A percentile compares a stretch with the other conserved stretches of the same genome.
Conservation (phyloP, 2,329 filamentous ascomycete species). For the Trichophyton mentagrophytes region DNA sequence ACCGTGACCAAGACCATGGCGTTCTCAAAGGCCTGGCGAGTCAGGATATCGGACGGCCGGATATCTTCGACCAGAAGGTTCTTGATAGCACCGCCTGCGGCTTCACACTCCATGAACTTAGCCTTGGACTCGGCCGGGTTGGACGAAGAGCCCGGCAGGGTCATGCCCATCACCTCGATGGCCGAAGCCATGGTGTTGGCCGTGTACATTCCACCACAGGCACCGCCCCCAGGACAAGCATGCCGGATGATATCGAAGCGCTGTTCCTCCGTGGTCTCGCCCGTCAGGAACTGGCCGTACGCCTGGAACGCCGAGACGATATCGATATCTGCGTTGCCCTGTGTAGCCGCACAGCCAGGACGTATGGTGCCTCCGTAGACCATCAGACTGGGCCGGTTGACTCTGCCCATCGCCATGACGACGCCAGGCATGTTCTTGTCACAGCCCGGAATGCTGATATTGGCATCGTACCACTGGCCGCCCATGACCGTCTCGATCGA, state of each 20-base stretch:
- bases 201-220: slow-evolving; percentile 78
- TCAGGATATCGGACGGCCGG: slow-evolving; percentile 63
- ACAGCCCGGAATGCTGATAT: slow-evolving; percentile 91
- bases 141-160: slow-evolving; percentile 69
- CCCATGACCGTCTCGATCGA: slow-evolving; percentile 98
- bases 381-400: slow-evolving; percentile 93
- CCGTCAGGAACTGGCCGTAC: slow-evolving; percentile 87
- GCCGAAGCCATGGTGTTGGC: slow-evolving; percentile 66
- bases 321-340: slow-evolving; percentile 65
- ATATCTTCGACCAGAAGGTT: slow-evolving; percentile 65
- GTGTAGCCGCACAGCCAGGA: slow-evolving; percentile 68
- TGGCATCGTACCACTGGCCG: slow-evolving; percentile 96
- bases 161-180: slow-evolving; percentile 62
- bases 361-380: slow-evolving; percentile 93
- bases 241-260: slow-evolving; percentile 90
- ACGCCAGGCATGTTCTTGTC: slow-evolving; percentile 99
- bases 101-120: slow-evolving; percentile 61
- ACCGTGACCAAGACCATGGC: slow-evolving; percentile 75
- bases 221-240: slow-evolving; percentile 72
- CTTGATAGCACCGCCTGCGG: slow-evolving; percentile 60
- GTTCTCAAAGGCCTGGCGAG: slow-evolving; percentile 68
- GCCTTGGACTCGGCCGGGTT: slow-evolving; percentile 60
- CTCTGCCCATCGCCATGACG: slow-evolving; percentile 81
- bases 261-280: slow-evolving; percentile 79
- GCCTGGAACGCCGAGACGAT: slow-evolving; percentile 97